These are phyloP conservation scores for Nematocida homosporus DNA, from an alignment of 371 early-diverging fungal species.

Conservation along the genomic window DNA sequence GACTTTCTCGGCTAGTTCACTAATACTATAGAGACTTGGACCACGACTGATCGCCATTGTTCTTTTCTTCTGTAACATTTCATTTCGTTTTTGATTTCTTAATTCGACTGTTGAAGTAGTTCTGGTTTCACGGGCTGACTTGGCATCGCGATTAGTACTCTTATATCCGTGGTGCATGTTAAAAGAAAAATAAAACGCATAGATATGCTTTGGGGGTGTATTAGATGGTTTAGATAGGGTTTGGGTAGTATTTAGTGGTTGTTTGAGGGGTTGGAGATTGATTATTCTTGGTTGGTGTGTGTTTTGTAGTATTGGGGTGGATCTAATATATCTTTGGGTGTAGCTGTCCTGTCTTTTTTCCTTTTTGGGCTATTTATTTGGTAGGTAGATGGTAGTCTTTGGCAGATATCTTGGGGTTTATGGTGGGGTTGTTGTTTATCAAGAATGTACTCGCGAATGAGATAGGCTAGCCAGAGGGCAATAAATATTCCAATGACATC, in stretches of 20 bases:
- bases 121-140: conserved; percentile 39
- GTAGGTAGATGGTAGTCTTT: conserved; percentile 26
- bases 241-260: too few species aligned
- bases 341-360: too few species aligned
- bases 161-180: conserved; percentile 45
- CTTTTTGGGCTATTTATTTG: conserved; percentile 12
- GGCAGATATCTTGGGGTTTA: conserved; percentile 7
- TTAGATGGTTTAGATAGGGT: too few species aligned
- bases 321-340: too few species aligned
- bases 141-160: conserved; percentile 32
- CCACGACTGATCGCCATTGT: conserved; percentile 11
- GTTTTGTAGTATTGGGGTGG: too few species aligned
- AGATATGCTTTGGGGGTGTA: too few species aligned
- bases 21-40: conserved; percentile 20
- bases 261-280: too few species aligned
- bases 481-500: conserved; percentile 27
- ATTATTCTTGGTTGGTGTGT: too few species aligned
- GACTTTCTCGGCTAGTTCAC: conserved; percentile 57
- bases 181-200: too few species aligned
- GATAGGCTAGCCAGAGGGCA: conserved; percentile 28
- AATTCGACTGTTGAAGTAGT: conserved; percentile 58
- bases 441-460: conserved; percentile 10
- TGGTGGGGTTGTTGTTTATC: neutral
- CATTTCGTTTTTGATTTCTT: conserved; percentile 63
- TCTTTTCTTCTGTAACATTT: conserved; percentile 66